Base-by-base conservation (phyloP, 1,139 yeast species). In the Kodamaea anthophila region DNA sequence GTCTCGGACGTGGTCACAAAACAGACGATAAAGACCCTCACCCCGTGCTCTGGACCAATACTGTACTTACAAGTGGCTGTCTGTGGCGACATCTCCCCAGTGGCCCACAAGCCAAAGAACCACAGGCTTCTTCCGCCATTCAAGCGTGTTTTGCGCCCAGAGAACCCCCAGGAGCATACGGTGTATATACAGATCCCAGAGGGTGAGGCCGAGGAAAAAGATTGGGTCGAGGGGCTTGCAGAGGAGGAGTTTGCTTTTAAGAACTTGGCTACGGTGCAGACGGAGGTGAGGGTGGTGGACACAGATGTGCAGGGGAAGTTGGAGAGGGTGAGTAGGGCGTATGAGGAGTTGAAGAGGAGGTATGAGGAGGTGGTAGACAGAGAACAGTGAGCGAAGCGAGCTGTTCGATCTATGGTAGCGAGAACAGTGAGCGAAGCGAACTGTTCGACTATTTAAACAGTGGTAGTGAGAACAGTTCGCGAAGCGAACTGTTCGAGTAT, bases 1-100 rank as follows among this genome's bases (percentile, higher is more conserved):
- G 70, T 80, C 1, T 70, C 83, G 46, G 96, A 88, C 51, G 65
- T 82, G 6, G 74, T 76, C 5, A 80, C 96, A 2, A 74, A 75
- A 45, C 97, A 91, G 58, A 77, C 83, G 13, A 61, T 78, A 15
- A 77, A 78, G 45, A 71, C 77, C 15, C 65, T 82, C 39, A 75
- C 78, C 33, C 73, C 77, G 14, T 62, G 79, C 30, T 51, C 64
- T 53, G 44, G 68, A 39, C 36, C 68, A 37, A 49, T 63, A 40
- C 42, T 63, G 40, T 40, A 41, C 47, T 32, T 61, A 31, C 35
- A 49, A 31, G 44, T 46, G 14, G 19, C 21, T 12, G 27, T n/a
- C n/a, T n/a, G n/a, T n/a, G n/a, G n/a, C n/a, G n/a, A n/a, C n/a
- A n/a, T n/a, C n/a, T n/a, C n/a, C n/a, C n/a, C n/a, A n/a, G n/a